Percentiles rank a stretch among this genome's conserved stretches.
Conservation (phyloP, 169 alveolate species). For the Cryptosporidium sp. region DNA sequence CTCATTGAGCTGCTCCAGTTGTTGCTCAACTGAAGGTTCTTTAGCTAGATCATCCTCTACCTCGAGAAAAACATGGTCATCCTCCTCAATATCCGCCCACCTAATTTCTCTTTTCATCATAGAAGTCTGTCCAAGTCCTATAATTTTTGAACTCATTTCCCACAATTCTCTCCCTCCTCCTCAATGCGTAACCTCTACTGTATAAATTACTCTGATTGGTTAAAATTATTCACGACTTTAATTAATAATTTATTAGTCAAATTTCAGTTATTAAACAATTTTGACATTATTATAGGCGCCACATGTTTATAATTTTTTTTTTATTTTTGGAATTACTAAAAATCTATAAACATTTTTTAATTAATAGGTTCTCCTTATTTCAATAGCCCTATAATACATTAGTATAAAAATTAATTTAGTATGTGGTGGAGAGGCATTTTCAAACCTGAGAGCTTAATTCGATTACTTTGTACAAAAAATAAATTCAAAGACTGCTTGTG, state of each 20-base stretch:
- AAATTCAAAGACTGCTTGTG: background rate
- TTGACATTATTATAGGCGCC: background rate
- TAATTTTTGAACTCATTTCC: background rate
- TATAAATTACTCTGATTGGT: background rate
- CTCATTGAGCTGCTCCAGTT: background rate
- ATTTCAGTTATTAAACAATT: background rate
- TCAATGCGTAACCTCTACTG: background rate
- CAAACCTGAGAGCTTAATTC: background rate
- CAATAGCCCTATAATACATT: no score
- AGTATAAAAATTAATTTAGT: no score
- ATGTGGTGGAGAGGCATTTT: background rate
- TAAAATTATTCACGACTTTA: no score
- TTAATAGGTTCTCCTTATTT: no score
- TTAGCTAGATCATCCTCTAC: background rate
- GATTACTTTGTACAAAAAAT: no score
- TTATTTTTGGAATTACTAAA: no score
- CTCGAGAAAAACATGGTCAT: background rate
- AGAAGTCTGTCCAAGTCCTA: background rate
- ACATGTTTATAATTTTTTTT: no score
- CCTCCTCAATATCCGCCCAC: constrained; percentile 34
- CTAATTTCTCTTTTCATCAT: background rate
- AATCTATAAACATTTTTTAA: no score
- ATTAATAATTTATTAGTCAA: no score
- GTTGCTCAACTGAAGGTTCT: background rate
- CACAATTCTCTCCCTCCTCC: constrained; percentile 7